A percentile compares a stretch with the other conserved stretches of the same genome.
Evolutionary conservation across 1,139 yeast genomes (phyloP).

Genomic region (Diutina rugosa): DNA sequence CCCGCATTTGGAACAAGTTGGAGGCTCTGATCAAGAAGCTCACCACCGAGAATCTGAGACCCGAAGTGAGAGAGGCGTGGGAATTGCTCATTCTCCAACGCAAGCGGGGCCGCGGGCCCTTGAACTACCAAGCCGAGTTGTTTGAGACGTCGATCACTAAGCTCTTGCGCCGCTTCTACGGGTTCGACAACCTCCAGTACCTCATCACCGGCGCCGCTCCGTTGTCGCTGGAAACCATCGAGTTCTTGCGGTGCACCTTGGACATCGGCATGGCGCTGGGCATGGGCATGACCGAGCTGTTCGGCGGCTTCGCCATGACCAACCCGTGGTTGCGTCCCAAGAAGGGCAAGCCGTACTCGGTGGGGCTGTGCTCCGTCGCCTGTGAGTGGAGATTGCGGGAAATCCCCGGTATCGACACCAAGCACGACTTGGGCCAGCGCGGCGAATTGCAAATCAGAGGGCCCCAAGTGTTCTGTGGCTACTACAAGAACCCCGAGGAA

Average conservation of each 20-base stretch:
- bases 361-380: neutral
- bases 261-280: slow-evolving; percentile 8
- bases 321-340: neutral
- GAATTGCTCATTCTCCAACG: neutral
- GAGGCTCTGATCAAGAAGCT: slow-evolving; percentile 12
- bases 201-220: slow-evolving; percentile 13
- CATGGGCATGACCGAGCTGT: slow-evolving; percentile 1
- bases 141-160: slow-evolving; percentile 7
- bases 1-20: slow-evolving; percentile 24
- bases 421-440: neutral
- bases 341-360: neutral
- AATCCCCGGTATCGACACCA: neutral
- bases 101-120: neutral
- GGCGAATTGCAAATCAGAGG: slow-evolving; percentile 33
- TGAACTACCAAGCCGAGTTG: slow-evolving; percentile 1
- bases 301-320: neutral
- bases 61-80: neutral
- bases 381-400: neutral
- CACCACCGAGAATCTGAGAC: slow-evolving; percentile 3
- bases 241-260: slow-evolving; percentile 9
- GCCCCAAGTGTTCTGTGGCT: slow-evolving; percentile 23
- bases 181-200: slow-evolving; percentile 11
- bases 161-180: slow-evolving; percentile 6
- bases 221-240: slow-evolving; percentile 8
- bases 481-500: slow-evolving; percentile 27